Percentiles rank a stretch among this genome's conserved stretches.
Evolutionary conservation across 805 yeast species (phyloP).

Genomic region (Kodamaea fukazawae): DNA sequence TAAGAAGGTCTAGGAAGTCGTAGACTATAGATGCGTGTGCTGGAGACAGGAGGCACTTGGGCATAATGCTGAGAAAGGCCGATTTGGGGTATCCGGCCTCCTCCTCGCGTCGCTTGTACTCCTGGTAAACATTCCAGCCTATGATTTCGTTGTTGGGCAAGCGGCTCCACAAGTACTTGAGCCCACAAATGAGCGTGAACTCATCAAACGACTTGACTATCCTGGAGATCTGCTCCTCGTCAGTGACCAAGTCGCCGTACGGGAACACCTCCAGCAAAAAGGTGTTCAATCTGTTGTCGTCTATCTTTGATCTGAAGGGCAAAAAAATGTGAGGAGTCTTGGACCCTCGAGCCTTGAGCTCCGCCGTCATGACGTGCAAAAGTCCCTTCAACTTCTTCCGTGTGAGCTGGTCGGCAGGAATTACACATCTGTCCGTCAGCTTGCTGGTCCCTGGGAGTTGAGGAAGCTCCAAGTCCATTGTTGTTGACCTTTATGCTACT

Average conservation of each 20-base stretch:
- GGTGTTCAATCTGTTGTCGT: conserved; percentile 55
- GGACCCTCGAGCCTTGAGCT: conserved; percentile 66
- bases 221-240: conserved; percentile 38
- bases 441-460: conserved; percentile 17
- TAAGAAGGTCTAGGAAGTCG: conserved; percentile 79
- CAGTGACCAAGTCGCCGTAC: conserved; percentile 45
- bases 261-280: conserved; percentile 62
- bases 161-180: conserved; percentile 86
- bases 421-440: conserved; percentile 5
- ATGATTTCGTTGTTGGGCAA: conserved; percentile 75
- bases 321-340: conserved; percentile 71
- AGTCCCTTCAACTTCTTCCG: conserved; percentile 65
- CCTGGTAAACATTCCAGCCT: conserved; percentile 81
- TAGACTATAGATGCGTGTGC: conserved; percentile 88
- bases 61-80: conserved; percentile 80
- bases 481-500: no score
- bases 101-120: conserved; percentile 62
- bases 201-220: conserved; percentile 54
- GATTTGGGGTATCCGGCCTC: conserved; percentile 65
- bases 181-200: conserved; percentile 65
- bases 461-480: conserved; percentile 22
- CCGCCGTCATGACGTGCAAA: conserved; percentile 68
- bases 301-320: conserved; percentile 72
- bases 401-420: conserved; percentile 43
- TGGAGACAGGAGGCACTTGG: conserved; percentile 75